phyloP scores from a whole-genome alignment of 371 early-diverging fungal species.

The Actinomucor elegans region DNA sequence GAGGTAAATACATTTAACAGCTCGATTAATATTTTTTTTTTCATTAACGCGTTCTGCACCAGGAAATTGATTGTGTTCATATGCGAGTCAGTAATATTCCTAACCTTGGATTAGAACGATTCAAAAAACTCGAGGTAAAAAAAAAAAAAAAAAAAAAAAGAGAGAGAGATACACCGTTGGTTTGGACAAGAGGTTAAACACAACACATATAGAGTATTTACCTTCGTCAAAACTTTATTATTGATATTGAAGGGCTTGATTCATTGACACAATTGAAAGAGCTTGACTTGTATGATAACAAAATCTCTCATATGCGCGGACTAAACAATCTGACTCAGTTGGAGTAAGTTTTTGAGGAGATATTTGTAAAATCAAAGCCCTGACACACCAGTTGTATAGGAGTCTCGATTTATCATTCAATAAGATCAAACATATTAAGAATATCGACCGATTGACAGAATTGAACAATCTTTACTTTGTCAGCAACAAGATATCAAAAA shows the following conservation, averaged over 20 bases:
- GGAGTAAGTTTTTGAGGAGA: slow-evolving; percentile 59
- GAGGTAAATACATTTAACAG: slow-evolving; percentile 14
- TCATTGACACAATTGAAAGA: slow-evolving; percentile 61
- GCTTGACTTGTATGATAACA: slow-evolving; percentile 96
- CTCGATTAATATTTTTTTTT: background rate
- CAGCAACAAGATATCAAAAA: slow-evolving; percentile 78
- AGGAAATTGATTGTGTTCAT: slow-evolving; percentile 86
- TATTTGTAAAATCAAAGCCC: too few relatives aligned
- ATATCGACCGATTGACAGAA: slow-evolving; percentile 54
- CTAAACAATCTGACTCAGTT: slow-evolving; percentile 62
- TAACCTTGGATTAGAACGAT: slow-evolving; percentile 64
- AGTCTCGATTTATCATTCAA: slow-evolving; percentile 91
- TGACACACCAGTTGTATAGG: too few relatives aligned
- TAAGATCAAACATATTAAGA: slow-evolving; percentile 76
- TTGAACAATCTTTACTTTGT: slow-evolving; percentile 78
- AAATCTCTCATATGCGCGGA: slow-evolving; percentile 74
- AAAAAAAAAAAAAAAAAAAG: background rate
- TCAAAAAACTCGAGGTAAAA: slow-evolving; percentile 68
- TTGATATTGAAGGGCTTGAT: slow-evolving; percentile 71
- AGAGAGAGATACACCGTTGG: background rate
- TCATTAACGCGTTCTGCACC: background rate
- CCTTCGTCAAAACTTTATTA: slow-evolving; percentile 90
- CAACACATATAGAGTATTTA: slow-evolving; percentile 57
- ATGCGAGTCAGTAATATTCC: slow-evolving; percentile 65
- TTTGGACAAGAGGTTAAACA: too few relatives aligned